Percentiles rank a stretch among this genome's conserved stretches.
phyloP scores from a whole-genome alignment of 1,284 basidiomycete species.

The Pseudozyma sp. region DNA sequence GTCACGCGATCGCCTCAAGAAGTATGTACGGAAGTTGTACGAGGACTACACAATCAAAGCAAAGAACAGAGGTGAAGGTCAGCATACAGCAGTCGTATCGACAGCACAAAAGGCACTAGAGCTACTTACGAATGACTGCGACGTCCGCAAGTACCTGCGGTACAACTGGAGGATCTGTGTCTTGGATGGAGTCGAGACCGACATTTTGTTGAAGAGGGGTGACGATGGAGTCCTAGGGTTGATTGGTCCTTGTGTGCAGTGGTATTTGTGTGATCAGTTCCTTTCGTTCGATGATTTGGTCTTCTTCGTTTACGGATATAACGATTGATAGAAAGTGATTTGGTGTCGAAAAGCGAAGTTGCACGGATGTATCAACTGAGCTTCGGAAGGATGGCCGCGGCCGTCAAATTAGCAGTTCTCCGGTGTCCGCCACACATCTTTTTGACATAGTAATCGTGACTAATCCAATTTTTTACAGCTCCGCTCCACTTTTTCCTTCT shows the following conservation, averaged over 20 bases:
- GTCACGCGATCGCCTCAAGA: constrained; percentile 65
- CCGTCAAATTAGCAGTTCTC: constrained; percentile 22
- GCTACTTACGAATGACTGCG: constrained; percentile 66
- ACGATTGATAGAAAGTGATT: background rate
- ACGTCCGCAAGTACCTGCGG: constrained; percentile 62
- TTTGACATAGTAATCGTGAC: constrained; percentile 28
- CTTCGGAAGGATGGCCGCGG: constrained; percentile 19
- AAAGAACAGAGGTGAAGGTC: background rate
- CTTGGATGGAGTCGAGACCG: constrained; percentile 46
- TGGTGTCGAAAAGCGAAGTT: background rate
- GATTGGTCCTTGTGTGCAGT: too few species aligned
- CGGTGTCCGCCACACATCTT: constrained; percentile 20
- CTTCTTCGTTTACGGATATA: too few species aligned
- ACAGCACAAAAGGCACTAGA: too few species aligned
- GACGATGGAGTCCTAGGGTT: too few species aligned
- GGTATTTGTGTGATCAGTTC: background rate
- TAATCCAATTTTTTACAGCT: constrained; percentile 26
- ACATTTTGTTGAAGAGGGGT: constrained; percentile 12
- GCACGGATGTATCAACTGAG: constrained; percentile 9
- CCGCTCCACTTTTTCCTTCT: constrained; percentile 17
- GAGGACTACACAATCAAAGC: constrained; percentile 47
- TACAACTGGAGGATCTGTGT: constrained; percentile 64
- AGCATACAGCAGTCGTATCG: background rate
- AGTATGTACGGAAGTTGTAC: constrained; percentile 69
- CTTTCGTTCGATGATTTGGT: too few species aligned